Conservation (phyloP, 208 protist genomes). For the Entamoeba dispar region DNA sequence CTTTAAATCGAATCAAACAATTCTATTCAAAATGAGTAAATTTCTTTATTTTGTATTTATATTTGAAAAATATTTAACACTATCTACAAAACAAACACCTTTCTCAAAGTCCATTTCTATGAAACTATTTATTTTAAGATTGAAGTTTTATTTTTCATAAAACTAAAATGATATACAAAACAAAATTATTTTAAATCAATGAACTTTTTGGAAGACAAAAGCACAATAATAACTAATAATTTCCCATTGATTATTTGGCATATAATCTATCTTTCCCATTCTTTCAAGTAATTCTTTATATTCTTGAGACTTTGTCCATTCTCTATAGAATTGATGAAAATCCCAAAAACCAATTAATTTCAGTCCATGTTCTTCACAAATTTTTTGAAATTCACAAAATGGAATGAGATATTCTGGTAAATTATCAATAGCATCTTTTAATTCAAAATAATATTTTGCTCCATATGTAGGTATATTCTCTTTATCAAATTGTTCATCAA, state of each 20-base stretch:
- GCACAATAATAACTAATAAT: not conserved
- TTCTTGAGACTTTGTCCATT: not conserved
- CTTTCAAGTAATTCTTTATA: not conserved
- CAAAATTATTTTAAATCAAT: not conserved
- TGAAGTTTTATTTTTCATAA: too few species aligned
- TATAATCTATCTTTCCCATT: not conserved
- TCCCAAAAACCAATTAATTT: not conserved
- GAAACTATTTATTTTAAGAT: too few species aligned
- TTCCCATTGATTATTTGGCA: not conserved
- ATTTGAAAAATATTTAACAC: too few species aligned
- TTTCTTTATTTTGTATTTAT: not conserved
- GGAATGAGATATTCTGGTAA: not conserved
- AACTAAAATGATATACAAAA: too few species aligned
- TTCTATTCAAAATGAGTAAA: not conserved
- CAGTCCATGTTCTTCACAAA: not conserved
- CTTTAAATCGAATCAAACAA: not conserved
- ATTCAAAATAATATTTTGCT: not conserved
- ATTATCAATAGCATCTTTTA: not conserved
- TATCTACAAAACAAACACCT: not conserved
- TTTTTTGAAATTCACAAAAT: not conserved
- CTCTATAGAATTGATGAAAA: not conserved
- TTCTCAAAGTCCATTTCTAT: not conserved
- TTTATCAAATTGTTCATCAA: not conserved
- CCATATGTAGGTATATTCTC: not conserved
- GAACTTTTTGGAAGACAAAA: not conserved